Evolutionary conservation across 306 rosid species (phyloP).

Genomic region (Quillaja saponaria): DNA sequence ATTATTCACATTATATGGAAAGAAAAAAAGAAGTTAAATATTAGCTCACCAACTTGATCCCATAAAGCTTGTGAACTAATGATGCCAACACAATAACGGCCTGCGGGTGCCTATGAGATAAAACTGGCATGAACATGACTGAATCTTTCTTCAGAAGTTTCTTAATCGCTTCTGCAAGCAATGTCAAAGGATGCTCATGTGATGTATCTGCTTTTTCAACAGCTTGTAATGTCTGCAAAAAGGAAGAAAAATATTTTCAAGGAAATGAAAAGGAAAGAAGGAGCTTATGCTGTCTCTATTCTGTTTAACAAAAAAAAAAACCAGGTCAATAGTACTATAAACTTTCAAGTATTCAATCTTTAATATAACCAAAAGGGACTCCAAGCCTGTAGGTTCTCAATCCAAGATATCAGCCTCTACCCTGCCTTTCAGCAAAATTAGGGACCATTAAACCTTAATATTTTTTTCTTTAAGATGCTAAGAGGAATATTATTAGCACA

Average conservation of each 20-base stretch:
- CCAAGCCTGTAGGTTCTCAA: no score
- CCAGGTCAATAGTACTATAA: conserved; percentile 2
- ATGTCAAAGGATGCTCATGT: conserved; percentile 82
- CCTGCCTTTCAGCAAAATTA: no score
- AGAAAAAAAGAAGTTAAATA: neutral
- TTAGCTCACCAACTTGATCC: conserved; percentile 76
- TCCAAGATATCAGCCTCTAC: no score
- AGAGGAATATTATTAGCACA: no score
- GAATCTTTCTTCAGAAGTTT: conserved; percentile 79
- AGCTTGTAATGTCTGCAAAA: conserved; percentile 61
- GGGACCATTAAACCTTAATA: no score
- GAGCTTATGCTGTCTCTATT: conserved; percentile 26
- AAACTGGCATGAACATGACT: conserved; percentile 72
- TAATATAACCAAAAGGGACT: no score
- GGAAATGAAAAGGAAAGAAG: conserved; percentile 20
- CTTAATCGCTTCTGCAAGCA: conserved; percentile 92
- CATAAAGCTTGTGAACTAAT: conserved; percentile 91
- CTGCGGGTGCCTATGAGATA: conserved; percentile 89
- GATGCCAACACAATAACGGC: conserved; percentile 78
- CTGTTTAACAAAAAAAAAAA: neutral
- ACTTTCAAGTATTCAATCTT: no score
- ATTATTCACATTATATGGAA: conserved; percentile 18
- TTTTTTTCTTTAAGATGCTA: no score
- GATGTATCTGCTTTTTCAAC: conserved; percentile 69
- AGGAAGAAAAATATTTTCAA: conserved; percentile 28